Evolutionary conservation across 1,284 basidiomycete genomes (phyloP).

Genomic region (Irpex rosettiformis): DNA sequence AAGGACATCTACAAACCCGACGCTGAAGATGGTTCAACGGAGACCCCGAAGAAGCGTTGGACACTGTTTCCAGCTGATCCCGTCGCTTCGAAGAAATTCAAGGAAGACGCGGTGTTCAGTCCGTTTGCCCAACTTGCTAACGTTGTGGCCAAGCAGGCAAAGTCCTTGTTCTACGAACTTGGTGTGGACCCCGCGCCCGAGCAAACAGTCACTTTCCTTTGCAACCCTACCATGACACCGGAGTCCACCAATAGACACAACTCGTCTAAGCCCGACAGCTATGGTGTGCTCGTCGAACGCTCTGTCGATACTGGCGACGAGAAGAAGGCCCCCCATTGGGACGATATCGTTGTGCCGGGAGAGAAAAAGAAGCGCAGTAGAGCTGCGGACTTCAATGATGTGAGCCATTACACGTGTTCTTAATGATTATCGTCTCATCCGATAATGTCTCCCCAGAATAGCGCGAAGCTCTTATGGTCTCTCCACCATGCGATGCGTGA

Average conservation of each 20-base stretch:
- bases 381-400: not conserved
- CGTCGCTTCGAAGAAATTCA: not conserved
- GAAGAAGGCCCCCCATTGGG: conserved; percentile 2
- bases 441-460: conserved; percentile 1
- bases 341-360: conserved; percentile 1
- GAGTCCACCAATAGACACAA: not conserved
- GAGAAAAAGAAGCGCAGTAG: not conserved
- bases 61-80: not conserved
- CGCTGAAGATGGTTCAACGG: no score
- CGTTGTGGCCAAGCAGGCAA: not conserved
- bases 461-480: not conserved
- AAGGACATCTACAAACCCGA: no score
- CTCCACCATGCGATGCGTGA: conserved; percentile 6
- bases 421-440: not conserved
- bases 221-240: not conserved
- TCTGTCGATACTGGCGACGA: not conserved
- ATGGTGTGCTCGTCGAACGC: not conserved
- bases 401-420: not conserved
- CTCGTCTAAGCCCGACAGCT: not conserved
- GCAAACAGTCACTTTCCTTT: not conserved
- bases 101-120: not conserved
- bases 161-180: not conserved
- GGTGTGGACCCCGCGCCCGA: not conserved
- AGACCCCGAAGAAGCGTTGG: not conserved
- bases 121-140: not conserved